phyloP scores from a whole-genome alignment of 257 asterid species.

The Haberlea rhodopensis region DNA sequence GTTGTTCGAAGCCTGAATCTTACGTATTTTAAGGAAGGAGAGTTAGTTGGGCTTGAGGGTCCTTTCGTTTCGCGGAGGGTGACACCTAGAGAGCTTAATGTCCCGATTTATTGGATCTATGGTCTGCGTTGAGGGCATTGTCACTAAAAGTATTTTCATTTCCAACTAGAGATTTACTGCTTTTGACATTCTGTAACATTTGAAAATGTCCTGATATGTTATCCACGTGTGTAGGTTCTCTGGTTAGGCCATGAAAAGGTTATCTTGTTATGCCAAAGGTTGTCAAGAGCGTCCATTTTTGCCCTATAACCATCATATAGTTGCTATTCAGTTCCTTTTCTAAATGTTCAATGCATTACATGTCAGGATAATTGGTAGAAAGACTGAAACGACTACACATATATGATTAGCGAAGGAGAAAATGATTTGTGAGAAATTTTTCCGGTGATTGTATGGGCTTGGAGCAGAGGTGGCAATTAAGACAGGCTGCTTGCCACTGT shows the following conservation, averaged over 20 bases:
- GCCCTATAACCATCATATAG: too few species aligned
- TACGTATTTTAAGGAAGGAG: slow-evolving; percentile 89
- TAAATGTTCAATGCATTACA: too few species aligned
- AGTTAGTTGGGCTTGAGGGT: slow-evolving; percentile 89
- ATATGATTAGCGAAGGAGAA: too few species aligned
- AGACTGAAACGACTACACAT: too few species aligned
- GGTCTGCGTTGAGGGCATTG: slow-evolving; percentile 92
- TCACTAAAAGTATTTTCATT: slow-evolving; percentile 71
- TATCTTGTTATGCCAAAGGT: too few species aligned
- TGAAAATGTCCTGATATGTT: slow-evolving; percentile 14
- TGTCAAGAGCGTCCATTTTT: slow-evolving; percentile 93
- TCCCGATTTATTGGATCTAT: slow-evolving; percentile 91
- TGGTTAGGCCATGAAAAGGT: slow-evolving; percentile 98
- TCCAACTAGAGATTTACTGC: background rate
- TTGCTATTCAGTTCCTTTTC: too few species aligned
- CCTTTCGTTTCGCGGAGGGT: slow-evolving; percentile 93
- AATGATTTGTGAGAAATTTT: too few species aligned
- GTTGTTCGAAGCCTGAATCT: slow-evolving; percentile 58
- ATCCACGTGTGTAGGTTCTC: slow-evolving; percentile 64
- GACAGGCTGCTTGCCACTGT: too few species aligned
- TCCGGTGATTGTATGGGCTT: too few species aligned
- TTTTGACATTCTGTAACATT: slow-evolving; percentile 20
- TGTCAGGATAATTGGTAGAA: too few species aligned
- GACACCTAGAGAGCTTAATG: slow-evolving; percentile 89
- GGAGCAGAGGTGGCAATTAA: too few species aligned